A percentile compares a stretch with the other conserved stretches of the same genome.
Evolutionary conservation across 2,329 filamentous ascomycete genomes (phyloP).

Genomic region (Conoideocrella luteorostrata): DNA sequence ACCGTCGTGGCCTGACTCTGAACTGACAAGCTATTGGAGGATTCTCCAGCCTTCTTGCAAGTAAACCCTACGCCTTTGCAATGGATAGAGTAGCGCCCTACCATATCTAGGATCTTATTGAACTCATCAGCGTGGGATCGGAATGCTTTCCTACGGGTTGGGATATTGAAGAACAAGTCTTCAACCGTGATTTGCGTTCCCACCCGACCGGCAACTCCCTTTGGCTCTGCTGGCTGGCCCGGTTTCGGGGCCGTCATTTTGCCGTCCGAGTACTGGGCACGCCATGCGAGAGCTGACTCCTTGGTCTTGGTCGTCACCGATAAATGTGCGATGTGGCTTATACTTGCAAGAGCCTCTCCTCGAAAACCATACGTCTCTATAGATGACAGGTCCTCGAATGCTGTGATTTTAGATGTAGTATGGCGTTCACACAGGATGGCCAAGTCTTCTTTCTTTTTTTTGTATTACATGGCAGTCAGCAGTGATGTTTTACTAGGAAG

Average conservation of each 20-base stretch:
- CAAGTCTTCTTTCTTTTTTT: constrained; percentile 72
- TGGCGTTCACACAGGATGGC: constrained; percentile 91
- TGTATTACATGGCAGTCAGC: neutral
- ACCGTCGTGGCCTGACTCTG: constrained; percentile 63
- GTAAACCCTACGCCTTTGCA: constrained; percentile 88
- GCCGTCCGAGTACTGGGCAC: constrained; percentile 79
- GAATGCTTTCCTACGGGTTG: constrained; percentile 81
- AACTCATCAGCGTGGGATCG: constrained; percentile 90
- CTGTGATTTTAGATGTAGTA: constrained; percentile 91
- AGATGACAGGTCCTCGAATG: constrained; percentile 82
- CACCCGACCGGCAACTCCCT: constrained; percentile 75
- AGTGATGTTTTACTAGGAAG: too few relatives aligned
- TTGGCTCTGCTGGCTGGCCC: constrained; percentile 79
- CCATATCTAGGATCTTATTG: constrained; percentile 93
- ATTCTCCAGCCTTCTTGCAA: constrained; percentile 93
- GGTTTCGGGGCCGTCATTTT: constrained; percentile 78
- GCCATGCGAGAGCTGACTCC: constrained; percentile 82
- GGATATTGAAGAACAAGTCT: constrained; percentile 95
- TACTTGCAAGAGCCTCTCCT: constrained; percentile 91
- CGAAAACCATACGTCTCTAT: constrained; percentile 98
- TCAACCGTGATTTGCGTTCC: constrained; percentile 96
- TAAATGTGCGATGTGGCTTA: constrained; percentile 95
- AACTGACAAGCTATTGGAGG: constrained; percentile 74
- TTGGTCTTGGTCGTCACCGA: constrained; percentile 91
- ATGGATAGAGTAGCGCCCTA: constrained; percentile 89